Base-by-base conservation (phyloP, 2,329 filamentous ascomycete species). In the Pseudophaeomoniella oleicola region DNA sequence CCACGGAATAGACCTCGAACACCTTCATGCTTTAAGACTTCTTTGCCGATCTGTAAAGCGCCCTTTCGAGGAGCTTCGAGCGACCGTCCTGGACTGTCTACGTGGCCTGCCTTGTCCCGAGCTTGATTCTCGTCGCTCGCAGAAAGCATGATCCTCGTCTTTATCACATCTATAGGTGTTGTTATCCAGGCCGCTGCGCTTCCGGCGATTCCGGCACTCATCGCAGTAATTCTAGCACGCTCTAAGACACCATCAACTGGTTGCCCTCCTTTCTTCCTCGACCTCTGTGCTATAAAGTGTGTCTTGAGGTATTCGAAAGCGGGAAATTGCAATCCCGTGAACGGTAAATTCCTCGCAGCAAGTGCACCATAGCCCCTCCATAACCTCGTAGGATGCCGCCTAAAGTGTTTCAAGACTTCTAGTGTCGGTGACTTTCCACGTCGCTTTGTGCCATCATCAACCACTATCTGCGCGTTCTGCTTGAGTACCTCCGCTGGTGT, bases 401-500 rank as follows among this genome's bases (percentile, higher is more conserved):
- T 62, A 51, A 81, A 79, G 16, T 63, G 62, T 12, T 57, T 54
- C 6, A 80, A 53, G 0, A 75, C 75, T 52, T 72, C 57, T 4
- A 76, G 32, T 56, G 70, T 74, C 0, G 71, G 67, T 37, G 64
- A 43, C 15, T 30, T 38, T 38, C 4, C 41, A 36, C 34, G 34
- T 11, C 16, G 38, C 32, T 9, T 51, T 40, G 11, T 52, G 33
- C 22, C 43, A 36, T 31, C 42, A 39, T 32, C 50, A 15, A 64
- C 64, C 1, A 90, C 65, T 71, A 94, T 86, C 56, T 94, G 86
- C 0, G 87, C 85, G 56, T 94, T 94, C 54, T 93, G 86, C 61
- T 94, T 94, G 44, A 94, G 73, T 5, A 93, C 83, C 55, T 94
- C 86, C 11, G 85, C 84, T 0, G 86, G 87, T 0, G 86, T 88